Base-by-base conservation (phyloP, 2,329 filamentous ascomycete species). In the Aspergillus japonicus region DNA sequence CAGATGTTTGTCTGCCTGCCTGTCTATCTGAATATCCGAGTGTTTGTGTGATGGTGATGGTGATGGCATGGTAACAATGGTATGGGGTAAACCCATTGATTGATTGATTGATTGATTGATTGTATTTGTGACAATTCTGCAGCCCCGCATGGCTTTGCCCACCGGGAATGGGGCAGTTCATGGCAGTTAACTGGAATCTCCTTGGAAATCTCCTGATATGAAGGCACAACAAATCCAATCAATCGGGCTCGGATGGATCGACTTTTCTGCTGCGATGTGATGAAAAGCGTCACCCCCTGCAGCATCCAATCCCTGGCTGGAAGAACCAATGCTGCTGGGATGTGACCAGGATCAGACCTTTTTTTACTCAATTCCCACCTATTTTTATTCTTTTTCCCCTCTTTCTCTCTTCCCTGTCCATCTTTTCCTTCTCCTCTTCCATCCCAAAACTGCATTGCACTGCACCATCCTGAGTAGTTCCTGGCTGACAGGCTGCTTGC, bases 231-330 rank as follows among this genome's bases (percentile, higher is more conserved):
- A 21, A 21, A 21, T 19, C 61, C 61, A 60, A 62, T 62, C 60
- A 60, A 5, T 6, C 19, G 48, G 10, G 21, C 19, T 29, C n/a
- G n/a, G 51, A 55, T 55, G 59, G 57, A 55, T 55, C 50, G 47
- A 35, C 42, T 50, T 57, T 29, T 65, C 61, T 65, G 63, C 62
- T 65, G 63, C 62, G 61, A 57, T 62, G 64, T 66, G 64, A 66
- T 62, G 51, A 59, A 61, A 52, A 47, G 53, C 29, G 57, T 57
- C 51, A 16, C 51, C 63, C 60, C 64, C 63, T 66, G 64, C 64
- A 65, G 60, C 57, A 35, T 58, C 63, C 60, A 65, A 64, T 64
- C 49, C 59, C 59, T 65, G 19, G 50, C 33, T 35, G 33, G 33
- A 16, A 16, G 33, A 35, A 29, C 7, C 7, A 7, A 29, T 29